Evolutionary conservation across 345 rosid species (phyloP).

Genomic region (Melastoma malabathricum): DNA sequence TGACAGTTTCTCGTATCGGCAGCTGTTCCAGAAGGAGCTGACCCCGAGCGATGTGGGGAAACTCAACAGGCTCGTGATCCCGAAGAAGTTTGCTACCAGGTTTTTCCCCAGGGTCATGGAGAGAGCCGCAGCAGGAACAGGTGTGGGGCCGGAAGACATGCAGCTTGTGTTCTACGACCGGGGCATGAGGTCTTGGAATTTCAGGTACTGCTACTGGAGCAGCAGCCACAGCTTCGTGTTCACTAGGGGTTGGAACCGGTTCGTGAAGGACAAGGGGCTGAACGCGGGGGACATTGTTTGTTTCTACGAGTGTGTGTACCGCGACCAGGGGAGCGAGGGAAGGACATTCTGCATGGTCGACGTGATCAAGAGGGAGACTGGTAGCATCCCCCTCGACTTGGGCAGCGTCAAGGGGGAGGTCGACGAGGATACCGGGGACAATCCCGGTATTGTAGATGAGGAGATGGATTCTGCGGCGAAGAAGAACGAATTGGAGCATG

Average conservation of each 20-base stretch:
- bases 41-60: slow-evolving; percentile 91
- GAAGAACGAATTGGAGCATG: slow-evolving; percentile 1
- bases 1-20: too few relatives aligned
- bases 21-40: slow-evolving; percentile 12
- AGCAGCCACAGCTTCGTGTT: slow-evolving; percentile 88
- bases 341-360: slow-evolving; percentile 31
- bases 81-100: slow-evolving; percentile 29
- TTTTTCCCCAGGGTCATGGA: too few relatives aligned
- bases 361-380: slow-evolving; percentile 1
- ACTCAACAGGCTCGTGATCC: slow-evolving; percentile 78
- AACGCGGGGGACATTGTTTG: slow-evolving; percentile 38
- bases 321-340: slow-evolving; percentile 2
- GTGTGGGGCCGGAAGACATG: slow-evolving; percentile 13
- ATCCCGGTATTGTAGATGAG: neutral
- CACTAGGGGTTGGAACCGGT: slow-evolving; percentile 76
- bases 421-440: neutral
- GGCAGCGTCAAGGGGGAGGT: neutral
- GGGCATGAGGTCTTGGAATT: slow-evolving; percentile 58
- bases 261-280: slow-evolving; percentile 52
- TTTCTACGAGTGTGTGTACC: slow-evolving; percentile 29
- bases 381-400: neutral
- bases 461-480: neutral
- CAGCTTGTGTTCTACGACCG: slow-evolving; percentile 48
- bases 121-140: too few relatives aligned
- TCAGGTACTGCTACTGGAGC: slow-evolving; percentile 78